A percentile compares a stretch with the other conserved stretches of the same genome.
Conservation (phyloP, 2,329 filamentous ascomycete species). For the Beauveria sp. region DNA sequence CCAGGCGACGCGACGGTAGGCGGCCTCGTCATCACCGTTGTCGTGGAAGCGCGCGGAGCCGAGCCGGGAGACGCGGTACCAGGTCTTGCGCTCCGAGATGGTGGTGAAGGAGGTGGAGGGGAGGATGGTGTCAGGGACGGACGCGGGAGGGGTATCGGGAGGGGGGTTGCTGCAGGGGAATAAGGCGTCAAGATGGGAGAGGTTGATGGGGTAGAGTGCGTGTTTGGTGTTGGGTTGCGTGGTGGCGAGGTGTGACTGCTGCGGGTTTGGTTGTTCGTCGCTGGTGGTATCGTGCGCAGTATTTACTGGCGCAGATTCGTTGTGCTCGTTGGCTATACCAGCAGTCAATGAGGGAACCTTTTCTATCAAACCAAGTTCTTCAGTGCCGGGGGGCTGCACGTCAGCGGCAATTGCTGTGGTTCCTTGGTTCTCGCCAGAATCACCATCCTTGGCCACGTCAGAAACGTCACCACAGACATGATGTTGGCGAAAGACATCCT, state of each 20-base stretch:
- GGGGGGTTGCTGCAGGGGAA: slow-evolving; percentile 20
- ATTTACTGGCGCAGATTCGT: too few species aligned
- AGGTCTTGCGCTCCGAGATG: slow-evolving; percentile 52
- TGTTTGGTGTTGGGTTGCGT: slow-evolving; percentile 3
- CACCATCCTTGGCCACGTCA: neutral
- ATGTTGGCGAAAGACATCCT: neutral
- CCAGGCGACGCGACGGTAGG: slow-evolving; percentile 54
- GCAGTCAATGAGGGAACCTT: neutral
- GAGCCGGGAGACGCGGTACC: slow-evolving; percentile 56
- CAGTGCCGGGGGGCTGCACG: neutral
- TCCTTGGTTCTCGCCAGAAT: neutral
- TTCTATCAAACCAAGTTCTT: neutral
- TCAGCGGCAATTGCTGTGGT: too few species aligned
- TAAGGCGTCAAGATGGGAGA: slow-evolving; percentile 26
- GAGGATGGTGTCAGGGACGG: slow-evolving; percentile 39
- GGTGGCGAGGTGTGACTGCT: neutral
- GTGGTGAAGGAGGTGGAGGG: slow-evolving; percentile 42
- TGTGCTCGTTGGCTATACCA: neutral
- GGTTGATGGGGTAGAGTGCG: slow-evolving; percentile 24
- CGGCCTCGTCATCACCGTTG: slow-evolving; percentile 44
- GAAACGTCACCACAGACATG: neutral
- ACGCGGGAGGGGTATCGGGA: slow-evolving; percentile 23
- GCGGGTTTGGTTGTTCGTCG: neutral
- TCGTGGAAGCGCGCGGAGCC: slow-evolving; percentile 52
- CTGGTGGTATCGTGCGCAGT: neutral